A percentile compares a stretch with the other conserved stretches of the same genome.
phyloP scores from a whole-genome alignment of 306 rosid genomes.

The Hippophae tibetana region DNA sequence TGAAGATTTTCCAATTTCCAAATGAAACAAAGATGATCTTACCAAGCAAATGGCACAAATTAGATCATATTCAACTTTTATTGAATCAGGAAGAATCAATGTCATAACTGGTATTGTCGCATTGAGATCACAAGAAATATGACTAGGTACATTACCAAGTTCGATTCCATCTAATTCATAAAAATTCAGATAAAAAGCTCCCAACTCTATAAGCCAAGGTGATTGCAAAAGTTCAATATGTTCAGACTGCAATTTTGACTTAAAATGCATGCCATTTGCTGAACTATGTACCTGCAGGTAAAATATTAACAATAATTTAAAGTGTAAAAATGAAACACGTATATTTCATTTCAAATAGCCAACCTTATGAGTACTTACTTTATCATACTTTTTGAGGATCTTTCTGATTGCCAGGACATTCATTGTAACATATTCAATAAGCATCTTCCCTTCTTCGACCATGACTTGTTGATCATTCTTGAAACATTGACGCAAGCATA shows the following conservation, averaged over 20 bases:
- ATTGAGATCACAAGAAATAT: constrained; percentile 44
- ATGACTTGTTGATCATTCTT: constrained; percentile 44
- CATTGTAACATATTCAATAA: constrained; percentile 76
- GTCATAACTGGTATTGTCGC: constrained; percentile 37
- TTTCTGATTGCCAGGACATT: constrained; percentile 79
- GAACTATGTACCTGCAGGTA: constrained; percentile 60
- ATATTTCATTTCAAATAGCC: background rate
- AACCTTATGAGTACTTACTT: constrained; percentile 37
- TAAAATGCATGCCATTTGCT: constrained; percentile 59
- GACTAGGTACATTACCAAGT: constrained; percentile 41
- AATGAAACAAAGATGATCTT: constrained; percentile 23
- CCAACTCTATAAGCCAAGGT: constrained; percentile 90
- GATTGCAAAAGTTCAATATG: constrained; percentile 79
- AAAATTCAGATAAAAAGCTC: constrained; percentile 73
- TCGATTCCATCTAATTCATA: constrained; percentile 32
- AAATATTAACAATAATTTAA: constrained; percentile 8
- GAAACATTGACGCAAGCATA: constrained; percentile 52
- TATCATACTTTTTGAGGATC: constrained; percentile 90
- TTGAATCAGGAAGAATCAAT: constrained; percentile 60
- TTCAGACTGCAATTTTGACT: constrained; percentile 60
- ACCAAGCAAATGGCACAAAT: constrained; percentile 91
- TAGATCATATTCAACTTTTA: constrained; percentile 58
- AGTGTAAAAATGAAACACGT: constrained; percentile 1
- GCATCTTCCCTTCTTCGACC: constrained; percentile 57
- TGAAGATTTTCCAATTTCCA: background rate